These are phyloP conservation scores for Carex parvula DNA, from an alignment of 176 grass and related monocot species.

Conservation along the genomic window DNA sequence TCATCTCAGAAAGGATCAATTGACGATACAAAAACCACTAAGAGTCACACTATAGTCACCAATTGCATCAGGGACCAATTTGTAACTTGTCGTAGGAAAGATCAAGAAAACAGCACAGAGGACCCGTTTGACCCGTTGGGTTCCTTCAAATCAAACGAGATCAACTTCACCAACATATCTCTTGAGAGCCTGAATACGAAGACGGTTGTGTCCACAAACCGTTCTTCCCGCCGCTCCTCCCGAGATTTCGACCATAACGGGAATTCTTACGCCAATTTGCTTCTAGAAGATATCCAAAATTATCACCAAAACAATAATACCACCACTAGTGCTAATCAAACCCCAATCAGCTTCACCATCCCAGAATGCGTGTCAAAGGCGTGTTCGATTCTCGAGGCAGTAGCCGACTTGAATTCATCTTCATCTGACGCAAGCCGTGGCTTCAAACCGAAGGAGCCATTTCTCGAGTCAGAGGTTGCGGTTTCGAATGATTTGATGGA, in stretches of 20 bases:
- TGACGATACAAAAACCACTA: neutral
- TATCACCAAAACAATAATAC: conserved; percentile 65
- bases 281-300: conserved; percentile 91
- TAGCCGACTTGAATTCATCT: conserved; percentile 75
- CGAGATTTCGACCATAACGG: conserved; percentile 66
- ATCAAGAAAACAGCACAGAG: conserved; percentile 11
- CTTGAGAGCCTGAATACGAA: conserved; percentile 40
- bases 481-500: conserved; percentile 72
- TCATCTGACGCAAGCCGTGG: conserved; percentile 44
- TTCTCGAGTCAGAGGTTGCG: conserved; percentile 56
- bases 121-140: conserved; percentile 15
- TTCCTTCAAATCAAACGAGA: conserved; percentile 22
- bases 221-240: conserved; percentile 63
- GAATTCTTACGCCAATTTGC: conserved; percentile 60
- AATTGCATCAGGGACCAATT: conserved; percentile 33
- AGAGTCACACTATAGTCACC: conserved; percentile 11
- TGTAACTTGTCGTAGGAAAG: conserved; percentile 21
- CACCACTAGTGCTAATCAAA: neutral
- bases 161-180: conserved; percentile 40
- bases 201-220: conserved; percentile 29
- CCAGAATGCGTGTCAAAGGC: conserved; percentile 92
- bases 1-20: conserved; percentile 15
- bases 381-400: conserved; percentile 94
- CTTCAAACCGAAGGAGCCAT: neutral
- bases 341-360: conserved; percentile 49